These are phyloP conservation scores for Penicillium sclerotigenum DNA, from an alignment of 2,329 filamentous ascomycete species.

Conservation along the genomic window DNA sequence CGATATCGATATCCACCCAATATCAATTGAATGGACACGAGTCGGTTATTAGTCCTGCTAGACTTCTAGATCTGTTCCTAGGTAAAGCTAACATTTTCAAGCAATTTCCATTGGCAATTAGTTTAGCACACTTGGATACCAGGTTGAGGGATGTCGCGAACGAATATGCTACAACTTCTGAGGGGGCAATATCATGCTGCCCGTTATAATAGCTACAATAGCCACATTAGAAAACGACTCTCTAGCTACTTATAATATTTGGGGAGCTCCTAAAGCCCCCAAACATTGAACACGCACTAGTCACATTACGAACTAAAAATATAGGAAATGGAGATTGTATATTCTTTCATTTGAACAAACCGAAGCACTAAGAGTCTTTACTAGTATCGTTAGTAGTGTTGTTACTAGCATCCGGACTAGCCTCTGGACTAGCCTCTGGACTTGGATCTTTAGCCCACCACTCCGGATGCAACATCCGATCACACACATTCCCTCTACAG, in stretches of 20 bases:
- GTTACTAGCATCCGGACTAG: background rate
- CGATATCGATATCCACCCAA: too few species aligned
- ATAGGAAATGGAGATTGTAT: background rate
- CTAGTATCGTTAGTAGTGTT: background rate
- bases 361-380: background rate
- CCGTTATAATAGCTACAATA: background rate
- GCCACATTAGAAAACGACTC: background rate
- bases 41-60: too few species aligned
- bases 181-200: too few species aligned
- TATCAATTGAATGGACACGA: too few species aligned
- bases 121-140: background rate
- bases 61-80: background rate
- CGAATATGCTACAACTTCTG: background rate
- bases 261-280: background rate
- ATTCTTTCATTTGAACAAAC: background rate
- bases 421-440: background rate
- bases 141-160: background rate
- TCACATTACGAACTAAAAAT: background rate
- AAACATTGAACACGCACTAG: too few species aligned
- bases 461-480: background rate
- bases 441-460: background rate
- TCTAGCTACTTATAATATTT: too few species aligned
- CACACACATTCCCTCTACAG: background rate
- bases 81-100: background rate
- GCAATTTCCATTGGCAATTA: background rate